phyloP scores from a whole-genome alignment of 139 green algal species.

The Volvox reticuliferus region DNA sequence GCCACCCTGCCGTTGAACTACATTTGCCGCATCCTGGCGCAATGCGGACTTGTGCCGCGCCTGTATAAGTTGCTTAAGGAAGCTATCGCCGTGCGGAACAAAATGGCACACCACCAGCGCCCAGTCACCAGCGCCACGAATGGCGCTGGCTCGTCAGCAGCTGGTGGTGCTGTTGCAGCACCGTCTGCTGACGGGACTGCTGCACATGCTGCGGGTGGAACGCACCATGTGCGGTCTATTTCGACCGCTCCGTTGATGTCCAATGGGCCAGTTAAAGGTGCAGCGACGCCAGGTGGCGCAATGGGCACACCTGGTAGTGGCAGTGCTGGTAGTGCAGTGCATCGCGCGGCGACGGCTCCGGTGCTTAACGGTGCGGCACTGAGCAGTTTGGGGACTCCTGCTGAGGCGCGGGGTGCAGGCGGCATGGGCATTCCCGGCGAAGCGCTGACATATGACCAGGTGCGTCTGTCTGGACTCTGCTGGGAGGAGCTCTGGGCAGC shows the following conservation, averaged over 20 bases:
- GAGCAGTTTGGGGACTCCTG: not conserved
- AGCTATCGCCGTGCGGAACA: constrained; percentile 26
- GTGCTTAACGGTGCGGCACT: not conserved
- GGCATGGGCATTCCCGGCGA: constrained; percentile 1
- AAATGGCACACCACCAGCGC: not conserved
- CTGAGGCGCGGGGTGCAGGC: not conserved
- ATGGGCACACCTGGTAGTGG: not conserved
- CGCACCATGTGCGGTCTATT: not conserved
- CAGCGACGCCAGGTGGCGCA: not conserved
- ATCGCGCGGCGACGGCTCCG: constrained; percentile 3
- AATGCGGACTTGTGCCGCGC: constrained; percentile 62
- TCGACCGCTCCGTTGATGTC: constrained; percentile 21
- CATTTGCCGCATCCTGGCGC: constrained; percentile 78
- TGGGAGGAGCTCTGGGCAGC: too few relatives aligned
- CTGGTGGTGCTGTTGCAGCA: not conserved
- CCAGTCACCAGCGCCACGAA: not conserved
- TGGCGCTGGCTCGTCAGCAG: not conserved
- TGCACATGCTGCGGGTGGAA: not conserved
- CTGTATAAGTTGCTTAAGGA: constrained; percentile 73
- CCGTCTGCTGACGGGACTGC: not conserved
- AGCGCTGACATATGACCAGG: constrained; percentile 43
- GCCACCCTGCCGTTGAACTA: constrained; percentile 68
- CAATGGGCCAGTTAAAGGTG: not conserved
- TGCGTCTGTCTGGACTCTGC: not conserved
- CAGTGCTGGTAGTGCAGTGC: not conserved